Evolutionary conservation across 129 eudicot species (phyloP).

Genomic region (Escallonia rubra): DNA sequence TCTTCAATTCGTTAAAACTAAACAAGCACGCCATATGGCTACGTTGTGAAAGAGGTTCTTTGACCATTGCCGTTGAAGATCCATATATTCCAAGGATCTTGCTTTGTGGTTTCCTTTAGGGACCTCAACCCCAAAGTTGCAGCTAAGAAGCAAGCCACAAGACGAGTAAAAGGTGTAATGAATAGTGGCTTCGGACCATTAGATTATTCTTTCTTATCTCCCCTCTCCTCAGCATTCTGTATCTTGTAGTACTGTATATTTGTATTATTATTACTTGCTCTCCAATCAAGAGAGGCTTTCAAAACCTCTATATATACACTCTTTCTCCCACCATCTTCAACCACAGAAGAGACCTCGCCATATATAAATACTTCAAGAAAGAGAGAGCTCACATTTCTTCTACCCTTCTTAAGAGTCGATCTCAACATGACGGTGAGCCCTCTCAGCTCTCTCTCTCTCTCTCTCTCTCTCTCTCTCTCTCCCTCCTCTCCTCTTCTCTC

Average conservation of each 20-base stretch:
- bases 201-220: slow-evolving; percentile 12
- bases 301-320: background rate
- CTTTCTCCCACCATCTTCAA: slow-evolving; percentile 1
- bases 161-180: background rate
- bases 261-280: background rate
- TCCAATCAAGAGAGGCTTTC: background rate
- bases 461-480: slow-evolving; percentile 16
- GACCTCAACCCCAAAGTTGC: background rate
- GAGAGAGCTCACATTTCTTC: background rate
- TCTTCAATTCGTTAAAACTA: background rate
- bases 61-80: background rate
- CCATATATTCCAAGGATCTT: background rate
- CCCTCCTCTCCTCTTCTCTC: background rate
- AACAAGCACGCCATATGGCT: background rate
- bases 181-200: slow-evolving; percentile 18
- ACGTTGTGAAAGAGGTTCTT: background rate
- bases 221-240: background rate
- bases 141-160: background rate
- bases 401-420: too few relatives aligned
- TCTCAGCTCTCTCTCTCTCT: slow-evolving; percentile 11
- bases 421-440: slow-evolving; percentile 29
- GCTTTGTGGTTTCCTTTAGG: background rate
- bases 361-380: background rate
- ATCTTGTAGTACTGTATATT: too few relatives aligned
- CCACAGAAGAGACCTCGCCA: background rate